Evolutionary conservation across 192 early-diverging fungal genomes (phyloP).

Genomic region (Helicostylum pulchrum): DNA sequence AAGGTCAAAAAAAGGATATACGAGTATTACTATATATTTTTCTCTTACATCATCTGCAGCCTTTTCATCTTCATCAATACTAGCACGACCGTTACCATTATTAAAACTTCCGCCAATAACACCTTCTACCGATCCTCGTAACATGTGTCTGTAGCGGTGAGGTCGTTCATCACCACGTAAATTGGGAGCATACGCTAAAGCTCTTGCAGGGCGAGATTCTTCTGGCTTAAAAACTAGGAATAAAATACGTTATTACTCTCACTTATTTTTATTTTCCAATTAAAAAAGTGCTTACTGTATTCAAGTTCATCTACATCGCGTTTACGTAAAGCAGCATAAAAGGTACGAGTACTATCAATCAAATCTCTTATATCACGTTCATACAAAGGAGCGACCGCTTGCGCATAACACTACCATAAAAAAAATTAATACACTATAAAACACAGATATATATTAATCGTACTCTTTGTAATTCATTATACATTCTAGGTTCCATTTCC

Average conservation of each 20-base stretch:
- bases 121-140: slow-evolving; percentile 29
- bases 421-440: neutral
- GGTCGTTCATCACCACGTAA: slow-evolving; percentile 26
- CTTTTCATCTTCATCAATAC: slow-evolving; percentile 45
- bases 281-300: slow-evolving; percentile 22
- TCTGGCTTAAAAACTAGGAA: slow-evolving; percentile 31
- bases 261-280: neutral
- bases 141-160: slow-evolving; percentile 24
- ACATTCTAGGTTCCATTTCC: slow-evolving; percentile 66
- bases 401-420: slow-evolving; percentile 40
- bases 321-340: slow-evolving; percentile 25
- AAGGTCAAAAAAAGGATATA: slow-evolving; percentile 11
- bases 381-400: slow-evolving; percentile 51
- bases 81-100: slow-evolving; percentile 23
- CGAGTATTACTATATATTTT: too few species aligned
- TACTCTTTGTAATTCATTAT: slow-evolving; percentile 72
- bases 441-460: neutral
- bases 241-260: neutral
- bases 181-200: slow-evolving; percentile 27
- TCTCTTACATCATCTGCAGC: slow-evolving; percentile 29
- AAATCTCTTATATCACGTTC: slow-evolving; percentile 49
- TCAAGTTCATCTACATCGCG: slow-evolving; percentile 31
- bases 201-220: slow-evolving; percentile 25
- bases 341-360: slow-evolving; percentile 47
- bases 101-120: slow-evolving; percentile 9